Percentiles rank a stretch among this genome's conserved stretches.
Conservation (phyloP, 306 rosid genomes). For the Rosa persica region DNA sequence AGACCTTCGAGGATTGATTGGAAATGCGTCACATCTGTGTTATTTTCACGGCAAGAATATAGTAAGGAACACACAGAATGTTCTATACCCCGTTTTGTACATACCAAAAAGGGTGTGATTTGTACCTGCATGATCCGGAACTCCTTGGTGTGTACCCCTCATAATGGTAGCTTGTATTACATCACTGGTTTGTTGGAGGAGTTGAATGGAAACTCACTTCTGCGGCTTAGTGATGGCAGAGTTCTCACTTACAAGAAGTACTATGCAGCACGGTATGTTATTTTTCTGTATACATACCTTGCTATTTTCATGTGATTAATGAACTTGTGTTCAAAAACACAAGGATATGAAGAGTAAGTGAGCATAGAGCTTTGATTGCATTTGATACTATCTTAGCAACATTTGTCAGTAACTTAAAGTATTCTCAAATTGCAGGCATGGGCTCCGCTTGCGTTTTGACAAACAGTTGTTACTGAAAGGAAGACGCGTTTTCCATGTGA, state of each 20-base stretch:
- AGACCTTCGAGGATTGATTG: slow-evolving; percentile 45
- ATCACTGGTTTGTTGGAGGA: slow-evolving; percentile 37
- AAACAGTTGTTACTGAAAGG: slow-evolving; percentile 50
- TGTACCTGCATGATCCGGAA: slow-evolving; percentile 56
- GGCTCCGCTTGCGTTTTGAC: slow-evolving; percentile 44
- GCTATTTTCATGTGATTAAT: neutral
- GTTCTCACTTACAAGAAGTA: slow-evolving; percentile 55
- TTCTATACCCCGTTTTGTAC: slow-evolving; percentile 11
- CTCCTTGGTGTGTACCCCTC: slow-evolving; percentile 73
- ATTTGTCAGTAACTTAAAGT: slow-evolving; percentile 8
- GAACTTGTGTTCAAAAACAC: neutral
- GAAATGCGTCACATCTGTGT: slow-evolving; percentile 46
- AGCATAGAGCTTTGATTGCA: neutral
- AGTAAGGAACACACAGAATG: slow-evolving; percentile 28
- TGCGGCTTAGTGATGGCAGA: slow-evolving; percentile 40
- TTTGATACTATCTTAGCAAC: neutral
- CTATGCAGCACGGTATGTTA: slow-evolving; percentile 43
- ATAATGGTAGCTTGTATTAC: slow-evolving; percentile 51
- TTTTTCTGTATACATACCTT: neutral
- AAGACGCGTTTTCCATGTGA: slow-evolving; percentile 46
- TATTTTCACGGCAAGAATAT: slow-evolving; percentile 25
- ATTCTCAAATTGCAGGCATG: slow-evolving; percentile 51
- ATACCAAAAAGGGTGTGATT: slow-evolving; percentile 44
- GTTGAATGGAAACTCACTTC: slow-evolving; percentile 57
- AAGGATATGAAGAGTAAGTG: neutral